These are phyloP conservation scores for Brasenia schreberi DNA, from an alignment of 164 flowering plant species.

Conservation along the genomic window DNA sequence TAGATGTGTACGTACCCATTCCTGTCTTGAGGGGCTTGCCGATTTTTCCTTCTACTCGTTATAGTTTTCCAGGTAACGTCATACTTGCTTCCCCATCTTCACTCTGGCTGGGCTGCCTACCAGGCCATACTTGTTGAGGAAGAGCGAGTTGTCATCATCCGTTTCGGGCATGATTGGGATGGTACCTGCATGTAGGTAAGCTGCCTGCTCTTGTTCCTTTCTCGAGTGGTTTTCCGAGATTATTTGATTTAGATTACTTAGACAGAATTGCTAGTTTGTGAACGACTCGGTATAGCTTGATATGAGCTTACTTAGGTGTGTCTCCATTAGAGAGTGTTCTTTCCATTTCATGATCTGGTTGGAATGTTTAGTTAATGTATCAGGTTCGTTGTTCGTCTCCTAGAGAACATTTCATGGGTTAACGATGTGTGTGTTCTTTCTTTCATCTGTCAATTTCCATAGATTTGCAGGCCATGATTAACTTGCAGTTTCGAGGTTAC, in stretches of 20 bases:
- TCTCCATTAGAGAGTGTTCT: background rate
- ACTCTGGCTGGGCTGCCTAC: conserved; percentile 87
- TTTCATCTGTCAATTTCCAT: too few relatives aligned
- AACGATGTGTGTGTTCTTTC: too few relatives aligned
- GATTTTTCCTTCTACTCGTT: background rate
- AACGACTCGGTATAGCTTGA: background rate
- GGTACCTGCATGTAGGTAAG: conserved; percentile 90
- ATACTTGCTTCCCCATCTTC: conserved; percentile 73
- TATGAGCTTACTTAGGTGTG: background rate
- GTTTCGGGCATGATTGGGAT: conserved; percentile 97
- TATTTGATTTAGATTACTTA: too few relatives aligned
- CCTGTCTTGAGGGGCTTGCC: too few relatives aligned
- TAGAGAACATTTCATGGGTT: too few relatives aligned
- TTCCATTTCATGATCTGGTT: background rate
- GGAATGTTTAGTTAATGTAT: too few relatives aligned
- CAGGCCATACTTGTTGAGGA: conserved; percentile 93
- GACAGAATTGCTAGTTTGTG: background rate
- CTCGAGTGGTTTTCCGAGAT: background rate
- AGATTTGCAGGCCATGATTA: too few relatives aligned
- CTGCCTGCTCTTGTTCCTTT: background rate
- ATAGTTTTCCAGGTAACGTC: conserved; percentile 18
- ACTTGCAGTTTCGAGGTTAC: too few relatives aligned
- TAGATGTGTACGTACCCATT: too few relatives aligned
- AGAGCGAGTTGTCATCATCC: conserved; percentile 84
- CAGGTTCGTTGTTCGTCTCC: too few relatives aligned